Conservation (phyloP, 164 flowering plant genomes). For the Chimonanthus salicifolius region DNA sequence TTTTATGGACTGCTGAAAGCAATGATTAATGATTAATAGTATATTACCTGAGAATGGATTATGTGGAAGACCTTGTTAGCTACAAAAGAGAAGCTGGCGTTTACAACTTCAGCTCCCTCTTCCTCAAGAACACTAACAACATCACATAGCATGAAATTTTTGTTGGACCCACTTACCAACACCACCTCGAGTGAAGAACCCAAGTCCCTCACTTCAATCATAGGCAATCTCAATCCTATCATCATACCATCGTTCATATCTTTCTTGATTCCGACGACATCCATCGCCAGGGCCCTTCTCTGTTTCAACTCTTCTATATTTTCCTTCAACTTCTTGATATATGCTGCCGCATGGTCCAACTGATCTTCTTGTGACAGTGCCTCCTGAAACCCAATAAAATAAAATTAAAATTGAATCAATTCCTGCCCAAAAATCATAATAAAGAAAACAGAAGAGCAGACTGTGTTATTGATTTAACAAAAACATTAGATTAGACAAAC, state of each 20-base stretch:
- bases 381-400: background rate
- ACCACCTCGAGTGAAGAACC: constrained; percentile 39
- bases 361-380: background rate
- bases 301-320: constrained; percentile 5
- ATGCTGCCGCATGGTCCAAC: background rate
- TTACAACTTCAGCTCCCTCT: constrained; percentile 50
- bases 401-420: no score
- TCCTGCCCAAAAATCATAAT: background rate
- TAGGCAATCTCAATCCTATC: constrained; percentile 20
- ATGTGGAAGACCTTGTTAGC: constrained; percentile 36
- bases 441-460: background rate
- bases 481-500: constrained; percentile 3
- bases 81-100: constrained; percentile 27
- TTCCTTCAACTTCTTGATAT: background rate
- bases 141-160: constrained; percentile 37
- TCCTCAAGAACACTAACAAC: constrained; percentile 38
- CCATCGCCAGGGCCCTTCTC: constrained; percentile 23
- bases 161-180: constrained; percentile 30
- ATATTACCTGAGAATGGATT: constrained; percentile 43
- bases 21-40: background rate
- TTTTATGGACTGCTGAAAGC: background rate
- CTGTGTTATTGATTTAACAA: no score
- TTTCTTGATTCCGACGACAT: background rate
- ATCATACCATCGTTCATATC: constrained; percentile 3
- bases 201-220: constrained; percentile 41